Conservation (phyloP, 2,329 filamentous ascomycete species). For the Talaromyces sp. region DNA sequence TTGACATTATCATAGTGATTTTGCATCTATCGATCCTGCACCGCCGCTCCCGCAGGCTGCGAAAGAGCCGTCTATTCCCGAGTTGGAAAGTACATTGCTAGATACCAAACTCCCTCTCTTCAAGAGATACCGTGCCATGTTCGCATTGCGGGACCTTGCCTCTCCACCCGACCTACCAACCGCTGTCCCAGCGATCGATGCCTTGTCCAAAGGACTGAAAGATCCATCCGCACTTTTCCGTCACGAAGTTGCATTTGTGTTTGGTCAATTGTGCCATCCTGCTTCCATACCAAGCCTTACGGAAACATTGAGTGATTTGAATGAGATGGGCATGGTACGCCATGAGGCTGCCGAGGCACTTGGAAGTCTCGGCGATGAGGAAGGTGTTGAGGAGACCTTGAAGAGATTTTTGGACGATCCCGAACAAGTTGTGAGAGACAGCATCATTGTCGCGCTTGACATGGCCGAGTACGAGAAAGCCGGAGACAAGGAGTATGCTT, state of each 20-base stretch:
- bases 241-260: conserved; percentile 97
- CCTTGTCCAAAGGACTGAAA: conserved; percentile 77
- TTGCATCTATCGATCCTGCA: conserved; percentile 91
- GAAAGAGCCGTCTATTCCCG: conserved; percentile 61
- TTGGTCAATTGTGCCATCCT: conserved; percentile 91
- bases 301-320: conserved; percentile 68
- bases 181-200: conserved; percentile 78
- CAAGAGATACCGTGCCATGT: conserved; percentile 95
- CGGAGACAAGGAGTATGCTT: conserved; percentile 83
- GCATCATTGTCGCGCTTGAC: conserved; percentile 89
- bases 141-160: conserved; percentile 88
- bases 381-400: conserved; percentile 82
- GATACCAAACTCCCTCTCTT: conserved; percentile 78
- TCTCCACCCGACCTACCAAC: conserved; percentile 89
- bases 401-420: conserved; percentile 82
- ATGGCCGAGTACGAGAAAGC: conserved; percentile 97
- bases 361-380: conserved; percentile 87
- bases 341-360: conserved; percentile 97
- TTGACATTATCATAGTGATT: conserved; percentile 63
- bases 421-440: conserved; percentile 90
- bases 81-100: conserved; percentile 72
- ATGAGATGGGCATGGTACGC: conserved; percentile 92
- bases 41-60: conserved; percentile 74
- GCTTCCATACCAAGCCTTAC: conserved; percentile 92
- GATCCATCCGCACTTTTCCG: conserved; percentile 91